These are phyloP conservation scores for Mollisia scopiformis DNA, from an alignment of 2,329 filamentous ascomycete species.

Conservation along the genomic window DNA sequence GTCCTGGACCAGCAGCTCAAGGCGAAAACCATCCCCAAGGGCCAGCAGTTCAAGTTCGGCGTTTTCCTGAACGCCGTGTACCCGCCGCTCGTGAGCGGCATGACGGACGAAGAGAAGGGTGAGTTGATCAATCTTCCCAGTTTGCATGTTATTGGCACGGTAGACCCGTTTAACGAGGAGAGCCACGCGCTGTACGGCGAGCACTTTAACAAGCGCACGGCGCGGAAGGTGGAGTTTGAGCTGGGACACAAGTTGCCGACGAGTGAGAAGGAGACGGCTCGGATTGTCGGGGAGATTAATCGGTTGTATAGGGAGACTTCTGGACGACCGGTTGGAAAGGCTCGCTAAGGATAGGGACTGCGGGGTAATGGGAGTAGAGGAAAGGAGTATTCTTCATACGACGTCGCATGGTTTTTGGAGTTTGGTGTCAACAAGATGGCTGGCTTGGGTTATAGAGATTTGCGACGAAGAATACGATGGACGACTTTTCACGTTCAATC, in stretches of 20 bases:
- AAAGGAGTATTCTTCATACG: background rate
- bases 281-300: slow-evolving; percentile 27
- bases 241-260: slow-evolving; percentile 29
- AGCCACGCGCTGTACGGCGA: slow-evolving; percentile 17
- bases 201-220: slow-evolving; percentile 20
- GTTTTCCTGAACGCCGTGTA: slow-evolving; percentile 22
- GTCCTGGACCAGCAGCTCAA: slow-evolving; percentile 61
- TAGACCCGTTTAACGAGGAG: slow-evolving; percentile 29
- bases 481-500: background rate
- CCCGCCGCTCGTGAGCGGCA: slow-evolving; percentile 20
- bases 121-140: slow-evolving; percentile 23
- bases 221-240: slow-evolving; percentile 26
- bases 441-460: background rate
- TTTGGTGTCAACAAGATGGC: background rate
- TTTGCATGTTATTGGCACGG: slow-evolving; percentile 26
- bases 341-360: background rate
- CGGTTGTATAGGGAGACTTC: slow-evolving; percentile 22
- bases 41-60: slow-evolving; percentile 23
- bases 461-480: background rate
- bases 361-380: background rate
- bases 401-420: background rate
- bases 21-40: background rate
- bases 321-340: background rate
- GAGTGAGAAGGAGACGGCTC: slow-evolving; percentile 21
- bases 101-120: slow-evolving; percentile 13